Base-by-base conservation (phyloP, 1,284 basidiomycete genomes). In the Heliocybe sulcata region DNA sequence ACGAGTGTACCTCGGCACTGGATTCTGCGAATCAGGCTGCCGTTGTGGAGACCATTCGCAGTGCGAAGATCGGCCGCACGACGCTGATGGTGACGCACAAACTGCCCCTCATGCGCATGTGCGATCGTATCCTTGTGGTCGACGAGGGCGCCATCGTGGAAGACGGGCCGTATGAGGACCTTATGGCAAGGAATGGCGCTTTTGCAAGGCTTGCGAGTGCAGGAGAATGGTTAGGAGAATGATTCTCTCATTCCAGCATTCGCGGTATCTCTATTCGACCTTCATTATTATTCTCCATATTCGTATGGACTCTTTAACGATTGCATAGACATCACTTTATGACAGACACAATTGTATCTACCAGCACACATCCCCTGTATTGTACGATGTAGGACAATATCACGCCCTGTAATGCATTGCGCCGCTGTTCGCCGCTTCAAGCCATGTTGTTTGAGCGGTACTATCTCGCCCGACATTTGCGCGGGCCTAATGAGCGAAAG, bases 81-180 rank as follows among this genome's bases (percentile, higher is more conserved):
- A 94, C 91, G 53, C 68, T 98, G 58, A 87, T 98, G 75, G 85
- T 98, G 61, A 98, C 95, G 20, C 96, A 99, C 74, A 96, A 96
- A 68, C 68, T 93, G 48, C 81, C 87, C 56, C 85, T 94, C 50
- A 99, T 99, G 95, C 80, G 77, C 66, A 83, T 87, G 77, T 98
- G 95, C 72, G 93, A 97, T 69, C 79, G 93, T 35, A 83, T 99
- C 53, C 63, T 98, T 20, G 90, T 97, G 42, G 69, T 98, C 10
- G 77, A 86, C 14, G 83, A 87, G 16, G 94, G 95, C 3, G 68
- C 67, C 52, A 79, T 97, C 19, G 87, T 76, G 10, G 93, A 98
- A 72, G 72, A 91, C 60, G 94, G 94, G 16, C 77, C 77, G 48
- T 97, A 82, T 64, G 83, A 89, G 19, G 73, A 83, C 60, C 77